phyloP scores from a whole-genome alignment of 1,139 yeast species.

The Zygosaccharomyces pseudobailii region DNA sequence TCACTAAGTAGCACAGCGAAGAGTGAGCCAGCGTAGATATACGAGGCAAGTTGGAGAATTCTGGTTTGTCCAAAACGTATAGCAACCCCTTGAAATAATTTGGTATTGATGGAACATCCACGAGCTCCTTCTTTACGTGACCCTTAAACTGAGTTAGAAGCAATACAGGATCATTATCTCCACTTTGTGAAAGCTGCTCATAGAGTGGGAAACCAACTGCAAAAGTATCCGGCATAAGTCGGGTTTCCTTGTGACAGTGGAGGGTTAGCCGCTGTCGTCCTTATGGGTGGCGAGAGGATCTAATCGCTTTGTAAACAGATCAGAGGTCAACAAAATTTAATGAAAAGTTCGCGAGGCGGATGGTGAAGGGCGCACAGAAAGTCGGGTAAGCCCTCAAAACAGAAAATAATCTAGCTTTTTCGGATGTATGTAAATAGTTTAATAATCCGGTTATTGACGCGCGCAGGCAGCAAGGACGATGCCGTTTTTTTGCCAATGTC shows the following conservation, averaged over 20 bases:
- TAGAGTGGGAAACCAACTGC: constrained; percentile 10
- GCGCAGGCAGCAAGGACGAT: too few relatives aligned
- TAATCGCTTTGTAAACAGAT: constrained; percentile 3
- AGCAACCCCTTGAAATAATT: constrained; percentile 51
- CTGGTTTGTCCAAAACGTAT: constrained; percentile 37
- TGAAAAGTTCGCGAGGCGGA: neutral
- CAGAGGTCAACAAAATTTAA: neutral
- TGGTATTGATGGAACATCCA: constrained; percentile 50
- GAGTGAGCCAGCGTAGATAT: constrained; percentile 54
- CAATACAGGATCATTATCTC: constrained; percentile 21
- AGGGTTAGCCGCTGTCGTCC: constrained; percentile 3
- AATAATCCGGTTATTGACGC: too few relatives aligned
- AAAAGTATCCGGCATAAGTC: constrained; percentile 9
- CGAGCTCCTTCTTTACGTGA: constrained; percentile 63
- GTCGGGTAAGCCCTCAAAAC: too few relatives aligned
- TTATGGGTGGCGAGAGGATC: constrained; percentile 1
- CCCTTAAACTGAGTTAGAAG: constrained; percentile 53
- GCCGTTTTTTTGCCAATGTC: too few relatives aligned
- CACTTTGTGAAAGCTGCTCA: constrained; percentile 8
- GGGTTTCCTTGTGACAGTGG: neutral
- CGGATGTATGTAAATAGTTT: too few relatives aligned
- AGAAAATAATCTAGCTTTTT: too few relatives aligned
- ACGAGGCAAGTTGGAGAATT: constrained; percentile 40
- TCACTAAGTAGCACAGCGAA: constrained; percentile 68
- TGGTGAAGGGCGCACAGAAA: too few relatives aligned